phyloP scores from a whole-genome alignment of 2,329 filamentous ascomycete species.

The Talaromyces amestolkiae region DNA sequence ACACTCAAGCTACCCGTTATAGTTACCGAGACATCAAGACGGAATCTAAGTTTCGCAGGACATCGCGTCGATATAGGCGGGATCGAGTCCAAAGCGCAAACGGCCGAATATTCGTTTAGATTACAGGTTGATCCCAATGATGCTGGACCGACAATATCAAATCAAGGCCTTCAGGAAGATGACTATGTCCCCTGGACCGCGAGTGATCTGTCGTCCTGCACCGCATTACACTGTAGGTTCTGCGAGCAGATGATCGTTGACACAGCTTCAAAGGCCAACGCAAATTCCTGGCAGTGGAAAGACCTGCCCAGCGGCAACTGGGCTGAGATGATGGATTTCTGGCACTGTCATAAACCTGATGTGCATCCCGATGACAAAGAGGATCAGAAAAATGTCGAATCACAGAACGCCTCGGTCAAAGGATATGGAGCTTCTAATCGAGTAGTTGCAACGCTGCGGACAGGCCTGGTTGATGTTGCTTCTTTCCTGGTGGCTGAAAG shows the following conservation, averaged over 20 bases:
- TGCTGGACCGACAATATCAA: conserved; percentile 17
- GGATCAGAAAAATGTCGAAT: conserved; percentile 34
- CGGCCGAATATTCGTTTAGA: conserved; percentile 52
- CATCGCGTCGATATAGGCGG: conserved; percentile 9
- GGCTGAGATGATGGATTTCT: conserved; percentile 99
- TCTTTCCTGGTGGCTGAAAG: conserved; percentile 68
- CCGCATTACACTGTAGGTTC: conserved; percentile 36
- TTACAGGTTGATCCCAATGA: conserved; percentile 50
- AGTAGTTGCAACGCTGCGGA: conserved; percentile 63
- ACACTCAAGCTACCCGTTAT: conserved; percentile 51
- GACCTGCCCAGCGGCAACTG: conserved; percentile 94
- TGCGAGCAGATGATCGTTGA: conserved; percentile 36
- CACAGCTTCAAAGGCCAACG: background rate
- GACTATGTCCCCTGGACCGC: conserved; percentile 41
- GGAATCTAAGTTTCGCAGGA: conserved; percentile 22
- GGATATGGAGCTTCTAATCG: conserved; percentile 81
- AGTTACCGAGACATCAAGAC: conserved; percentile 30
- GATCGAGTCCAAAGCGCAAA: conserved; percentile 17
- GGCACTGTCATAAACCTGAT: conserved; percentile 95
- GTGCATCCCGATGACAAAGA: conserved; percentile 45
- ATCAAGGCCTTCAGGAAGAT: conserved; percentile 25
- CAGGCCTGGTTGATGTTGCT: conserved; percentile 77
- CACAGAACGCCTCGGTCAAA: conserved; percentile 56
- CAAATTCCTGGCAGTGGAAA: conserved; percentile 65
- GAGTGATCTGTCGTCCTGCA: conserved; percentile 35